Evolutionary conservation across 495 filamentous ascomycete species (phyloP), one percentile per base, ranked within the genome.

Genomic region (Talaromyces adpressus): DNA sequence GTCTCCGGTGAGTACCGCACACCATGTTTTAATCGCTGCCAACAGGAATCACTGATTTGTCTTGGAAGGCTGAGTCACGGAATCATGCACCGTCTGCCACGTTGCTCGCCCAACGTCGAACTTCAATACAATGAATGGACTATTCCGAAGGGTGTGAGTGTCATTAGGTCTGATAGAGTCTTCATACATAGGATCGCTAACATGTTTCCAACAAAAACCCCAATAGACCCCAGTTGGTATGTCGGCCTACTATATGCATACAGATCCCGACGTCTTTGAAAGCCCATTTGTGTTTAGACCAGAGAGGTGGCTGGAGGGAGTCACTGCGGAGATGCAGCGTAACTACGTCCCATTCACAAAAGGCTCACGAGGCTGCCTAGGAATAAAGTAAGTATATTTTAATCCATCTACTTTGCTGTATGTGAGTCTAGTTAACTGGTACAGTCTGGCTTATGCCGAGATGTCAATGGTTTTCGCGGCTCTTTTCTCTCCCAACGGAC

Each of bases 241-340:
- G 69, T 77, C 77, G 6, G 70, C 74, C 12, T 77, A 75, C 64
- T 75, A 79, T 62, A 71, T 81, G 6, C 81, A 84, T 64, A 74
- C 71, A 84, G 81, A 89, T 64, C 77, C 80, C 3, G 79, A 81
- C 34, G 73, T 87, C 32, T 88, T 81, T 79, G 64, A 66, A 29
- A 81, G 88, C 64, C 85, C 85, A 2, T 77, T 83, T 18, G 73
- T 69, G 30, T 88, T 88, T 70, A 69, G 78, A n/a, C 85, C 86
- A 9, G 85, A 88, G 65, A 72, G 85, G 16, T 89, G 84, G 82
- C 66, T 86, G 32, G 83, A 86, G 67, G 12, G 70, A 75, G 20
- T 81, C 73, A 63, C 87, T 85, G 12, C 89, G 83, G 12, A 87
- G 85, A 70, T 95, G 80, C 16, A 92, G 91, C 0, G 93, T 91